Evolutionary conservation across 83 land plant genomes (phyloP), one percentile per base, ranked within the genome.

Genomic region (Thuja plicata): DNA sequence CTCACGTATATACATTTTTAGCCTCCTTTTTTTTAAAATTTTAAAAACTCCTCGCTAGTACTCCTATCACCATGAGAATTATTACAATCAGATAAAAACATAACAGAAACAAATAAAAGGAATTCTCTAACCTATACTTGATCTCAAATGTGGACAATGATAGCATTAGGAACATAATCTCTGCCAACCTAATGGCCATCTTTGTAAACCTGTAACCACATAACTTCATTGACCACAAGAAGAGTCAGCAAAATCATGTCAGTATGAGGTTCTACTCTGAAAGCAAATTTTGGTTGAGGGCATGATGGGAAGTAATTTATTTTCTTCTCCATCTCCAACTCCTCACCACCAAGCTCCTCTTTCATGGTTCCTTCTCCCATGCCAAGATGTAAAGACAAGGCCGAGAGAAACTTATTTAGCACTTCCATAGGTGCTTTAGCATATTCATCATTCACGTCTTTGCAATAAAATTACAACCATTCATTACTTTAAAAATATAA

Each of bases 301-400:
- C 86, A 84, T n/a, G 48, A n/a, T 43, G 86, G 55, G 24, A 45
- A 84, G 86, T 45, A 84, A 46, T 46, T 84, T n/a, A 84, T 40
- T 48, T 84, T 84, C 52, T 45, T 43, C 86, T 41, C 38, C 86
- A 84, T 46, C 17, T 43, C 54, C 52, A 84, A n/a, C n/a, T 84
- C 55, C 3, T 41, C 52, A 35, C 86, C 86, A n/a, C 86, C 86
- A 30, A 85, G 11, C 19, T 24, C 86, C 30, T 85, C 40, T 50
- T 41, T 37, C 24, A 85, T 10, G 3, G 40, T 21, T 8, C 21
- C 1, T 41, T 41, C 54, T 41, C 48, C 30, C 46, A 85, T 30
- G 10, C 86, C 86, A 8, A 85, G 86, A 30, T n/a, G 4, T 6
- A 43, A 6, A 10, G 46, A 41, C 62, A 85, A 15, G 57, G 34